Evolutionary conservation across 441 rosid species (phyloP), one percentile per base, ranked within the genome.

Genomic region (Erodium texanum): DNA sequence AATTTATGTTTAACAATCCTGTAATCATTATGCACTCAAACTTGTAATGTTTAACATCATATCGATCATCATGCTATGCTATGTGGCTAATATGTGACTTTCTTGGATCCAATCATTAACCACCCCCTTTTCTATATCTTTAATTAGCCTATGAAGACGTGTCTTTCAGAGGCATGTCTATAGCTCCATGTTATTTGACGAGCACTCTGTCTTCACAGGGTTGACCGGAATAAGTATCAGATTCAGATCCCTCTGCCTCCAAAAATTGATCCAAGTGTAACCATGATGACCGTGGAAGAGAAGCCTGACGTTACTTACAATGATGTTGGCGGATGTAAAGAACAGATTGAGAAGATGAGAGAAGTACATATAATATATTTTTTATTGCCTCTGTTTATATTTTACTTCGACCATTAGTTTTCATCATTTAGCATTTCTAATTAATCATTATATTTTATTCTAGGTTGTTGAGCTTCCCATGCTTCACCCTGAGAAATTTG

Each of bases 401-500:
- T 38, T 7, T 6, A 38, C 9, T 38, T 38, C 11, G 11, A 10
- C 45, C 45, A 2, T 8, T 36, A 0, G 7, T 38, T 38, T 38
- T 38, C 11, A 7, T 38, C 45, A 38, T 38, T 38, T 38, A 38
- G 11, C 45, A 7, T 38, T 7, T 27, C 29, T 27, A 27, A 27
- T 27, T 27, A 4, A 27, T 27, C 1, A 4, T 27, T 4, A 27
- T 27, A 27, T 38, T 38, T 38, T 66, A 22, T 45, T 67, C 10
- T 72, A 87, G 98, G 98, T 93, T 64, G 98, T 93, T 76, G 98
- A 93, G 76, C 84, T 93, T 58, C 98, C 98, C 9, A 90, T 93
- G 98, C 98, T 93, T 85, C 98, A 93, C 62, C 98, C 98, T 10
- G 98, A 93, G 86, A 93, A 93, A 78, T 93, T 93, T 79, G 97